phyloP scores from a whole-genome alignment of 805 yeast genomes.

The Yamadazyma insecticola region DNA sequence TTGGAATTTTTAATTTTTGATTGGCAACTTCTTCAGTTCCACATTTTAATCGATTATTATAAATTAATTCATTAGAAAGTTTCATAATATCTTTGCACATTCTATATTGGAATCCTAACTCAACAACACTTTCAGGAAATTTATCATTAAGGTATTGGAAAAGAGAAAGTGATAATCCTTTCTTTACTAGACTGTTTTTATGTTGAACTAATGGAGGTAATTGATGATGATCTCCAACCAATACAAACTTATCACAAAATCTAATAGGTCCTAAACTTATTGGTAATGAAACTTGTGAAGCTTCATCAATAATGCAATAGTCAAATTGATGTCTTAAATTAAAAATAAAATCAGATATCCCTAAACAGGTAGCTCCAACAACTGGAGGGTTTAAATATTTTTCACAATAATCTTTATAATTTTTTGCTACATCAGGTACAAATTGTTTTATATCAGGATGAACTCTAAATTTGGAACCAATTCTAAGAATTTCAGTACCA shows the following conservation, averaged over 20 bases:
- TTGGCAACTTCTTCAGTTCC: constrained; percentile 63
- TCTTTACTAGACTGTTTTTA: constrained; percentile 55
- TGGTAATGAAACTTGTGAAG: constrained; percentile 93
- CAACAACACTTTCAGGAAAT: constrained; percentile 73
- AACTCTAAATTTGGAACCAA: constrained; percentile 58
- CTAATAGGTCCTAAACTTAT: constrained; percentile 84
- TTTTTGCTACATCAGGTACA: constrained; percentile 38
- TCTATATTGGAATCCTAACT: constrained; percentile 78
- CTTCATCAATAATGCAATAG: constrained; percentile 93
- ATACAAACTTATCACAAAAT: constrained; percentile 69
- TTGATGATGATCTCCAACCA: constrained; percentile 97
- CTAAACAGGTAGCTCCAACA: constrained; percentile 87
- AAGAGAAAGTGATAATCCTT: constrained; percentile 68
- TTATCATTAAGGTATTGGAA: constrained; percentile 69
- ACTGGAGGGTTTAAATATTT: constrained; percentile 57
- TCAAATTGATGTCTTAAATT: constrained; percentile 59
- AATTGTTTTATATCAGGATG: constrained; percentile 58
- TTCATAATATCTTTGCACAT: constrained; percentile 90
- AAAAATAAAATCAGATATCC: constrained; percentile 63
- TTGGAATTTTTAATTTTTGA: constrained; percentile 50
- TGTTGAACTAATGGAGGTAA: constrained; percentile 79
- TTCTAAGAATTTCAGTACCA: constrained; percentile 48
- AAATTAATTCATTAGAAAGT: constrained; percentile 74
- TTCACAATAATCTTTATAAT: constrained; percentile 41
- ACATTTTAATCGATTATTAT: constrained; percentile 70